Percentiles rank a stretch among this genome's conserved stretches.
phyloP scores from a whole-genome alignment of 2,329 filamentous ascomycete species.

The Fusarium pseudograminearum region DNA sequence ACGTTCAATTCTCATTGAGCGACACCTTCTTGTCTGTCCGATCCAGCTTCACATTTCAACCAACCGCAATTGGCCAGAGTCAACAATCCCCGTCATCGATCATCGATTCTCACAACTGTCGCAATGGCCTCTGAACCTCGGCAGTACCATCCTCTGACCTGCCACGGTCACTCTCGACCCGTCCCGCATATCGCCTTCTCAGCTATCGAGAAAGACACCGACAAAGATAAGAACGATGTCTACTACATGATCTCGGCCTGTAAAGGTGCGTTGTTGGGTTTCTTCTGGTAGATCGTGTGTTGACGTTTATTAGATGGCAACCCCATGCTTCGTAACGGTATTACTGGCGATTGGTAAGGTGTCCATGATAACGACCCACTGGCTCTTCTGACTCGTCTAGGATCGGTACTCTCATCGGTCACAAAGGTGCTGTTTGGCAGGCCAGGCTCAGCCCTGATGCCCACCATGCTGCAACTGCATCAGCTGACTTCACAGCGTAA shows the following conservation, averaged over 20 bases:
- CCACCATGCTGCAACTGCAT: constrained; percentile 88
- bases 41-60: constrained; percentile 15
- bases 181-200: constrained; percentile 95
- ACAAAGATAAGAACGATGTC: constrained; percentile 83
- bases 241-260: constrained; percentile 95
- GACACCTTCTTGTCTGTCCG: constrained; percentile 7
- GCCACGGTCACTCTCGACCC: constrained; percentile 92
- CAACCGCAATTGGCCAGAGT: constrained; percentile 10
- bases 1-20: constrained; percentile 7
- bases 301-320: constrained; percentile 79
- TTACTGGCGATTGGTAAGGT: constrained; percentile 89
- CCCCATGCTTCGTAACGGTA: constrained; percentile 95
- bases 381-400: constrained; percentile 58
- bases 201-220: constrained; percentile 81
- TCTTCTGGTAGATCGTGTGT: constrained; percentile 27
- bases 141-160: constrained; percentile 87
- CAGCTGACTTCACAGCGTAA: constrained; percentile 94
- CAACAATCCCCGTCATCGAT: constrained; percentile 1
- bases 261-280: constrained; percentile 70
- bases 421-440: constrained; percentile 99
- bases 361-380: neutral
- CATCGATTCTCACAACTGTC: constrained; percentile 15
- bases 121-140: constrained; percentile 56
- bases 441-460: constrained; percentile 90
- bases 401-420: constrained; percentile 98